Base-by-base conservation (phyloP, 2,329 filamentous ascomycete species). In the Xylaria digitata region DNA sequence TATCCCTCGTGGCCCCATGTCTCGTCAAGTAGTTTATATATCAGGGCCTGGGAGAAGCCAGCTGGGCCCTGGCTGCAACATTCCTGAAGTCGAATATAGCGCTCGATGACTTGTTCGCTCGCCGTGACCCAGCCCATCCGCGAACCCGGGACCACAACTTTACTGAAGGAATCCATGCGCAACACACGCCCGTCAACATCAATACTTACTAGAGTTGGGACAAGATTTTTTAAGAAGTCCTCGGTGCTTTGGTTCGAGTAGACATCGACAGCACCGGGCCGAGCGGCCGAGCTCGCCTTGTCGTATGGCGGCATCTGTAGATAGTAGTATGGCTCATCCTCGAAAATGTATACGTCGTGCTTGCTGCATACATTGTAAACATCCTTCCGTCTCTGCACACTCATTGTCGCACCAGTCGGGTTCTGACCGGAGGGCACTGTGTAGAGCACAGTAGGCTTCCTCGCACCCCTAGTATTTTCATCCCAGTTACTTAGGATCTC, bases 291-390 rank as follows among this genome's bases (percentile, higher is more conserved):
- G 23, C 52, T 62, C 19, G 40, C 19, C 30, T 58, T 57, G 55
- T 69, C 85, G 80, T 94, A 95, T 0, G 90, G 88, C 73, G 92
- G 88, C 91, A 94, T 92, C 80, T 97, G 94, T 42, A 97, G 84
- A 82, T 95, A 97, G 81, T 96, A 97, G 82, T 97, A 97, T 1
- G 94, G 94, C 78, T 97, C 94, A 77, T 97, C 94, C 81, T 97
- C 94, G 72, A 97, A 82, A 76, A 97, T 94, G 81, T 88, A 91
- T 46, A 97, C 75, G 76, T 97, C 92, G 79, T 97, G 93, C 81
- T 93, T 93, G 77, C 91, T 90, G 37, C 90, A 92, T 15, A 97
- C 86, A 42, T 83, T 83, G 80, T 97, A 97, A 52, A 97, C 84
- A 23, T 88, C 91, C 70, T 84, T 84, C 60, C 94, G 85, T 63